A percentile compares a stretch with the other conserved stretches of the same genome.
phyloP scores from a whole-genome alignment of 257 asterid species.

The Petrea volubilis region DNA sequence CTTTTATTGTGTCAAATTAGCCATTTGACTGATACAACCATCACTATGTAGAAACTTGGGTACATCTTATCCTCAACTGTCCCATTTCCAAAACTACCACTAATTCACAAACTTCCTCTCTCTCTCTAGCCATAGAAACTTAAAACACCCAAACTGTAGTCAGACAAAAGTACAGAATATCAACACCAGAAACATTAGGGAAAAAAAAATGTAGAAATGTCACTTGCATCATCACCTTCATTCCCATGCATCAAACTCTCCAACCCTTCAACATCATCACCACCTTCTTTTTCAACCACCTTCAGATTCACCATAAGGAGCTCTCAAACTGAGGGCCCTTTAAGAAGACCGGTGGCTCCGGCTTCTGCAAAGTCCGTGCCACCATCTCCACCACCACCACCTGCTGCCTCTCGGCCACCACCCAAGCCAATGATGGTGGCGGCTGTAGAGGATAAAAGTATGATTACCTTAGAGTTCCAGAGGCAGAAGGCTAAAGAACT shows the following conservation, averaged over 20 bases:
- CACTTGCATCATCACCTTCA: slow-evolving; percentile 65
- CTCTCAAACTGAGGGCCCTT: slow-evolving; percentile 86
- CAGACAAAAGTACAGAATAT: not conserved
- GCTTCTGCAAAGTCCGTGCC: slow-evolving; percentile 78
- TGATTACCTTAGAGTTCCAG: slow-evolving; percentile 82
- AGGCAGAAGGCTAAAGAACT: slow-evolving; percentile 96
- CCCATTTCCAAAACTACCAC: slow-evolving; percentile 28
- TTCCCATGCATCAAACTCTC: slow-evolving; percentile 53
- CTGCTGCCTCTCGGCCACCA: slow-evolving; percentile 37
- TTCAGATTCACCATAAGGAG: slow-evolving; percentile 58
- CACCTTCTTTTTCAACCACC: slow-evolving; percentile 36
- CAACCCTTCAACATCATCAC: slow-evolving; percentile 30
- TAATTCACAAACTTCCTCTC: slow-evolving; percentile 28
- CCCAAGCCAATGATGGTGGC: slow-evolving; percentile 46
- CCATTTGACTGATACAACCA: not conserved
- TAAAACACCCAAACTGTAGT: not conserved
- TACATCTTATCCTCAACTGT: slow-evolving; percentile 40
- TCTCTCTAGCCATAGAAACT: slow-evolving; percentile 14
- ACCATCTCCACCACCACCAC: slow-evolving; percentile 49
- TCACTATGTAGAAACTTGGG: slow-evolving; percentile 37
- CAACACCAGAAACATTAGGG: not conserved
- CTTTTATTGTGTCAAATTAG: not conserved
- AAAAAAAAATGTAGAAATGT: slow-evolving; percentile 43
- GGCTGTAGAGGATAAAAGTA: slow-evolving; percentile 44
- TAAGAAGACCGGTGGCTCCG: slow-evolving; percentile 87